Conservation (phyloP, 129 eudicot genomes). For the Artemisia argyi region DNA sequence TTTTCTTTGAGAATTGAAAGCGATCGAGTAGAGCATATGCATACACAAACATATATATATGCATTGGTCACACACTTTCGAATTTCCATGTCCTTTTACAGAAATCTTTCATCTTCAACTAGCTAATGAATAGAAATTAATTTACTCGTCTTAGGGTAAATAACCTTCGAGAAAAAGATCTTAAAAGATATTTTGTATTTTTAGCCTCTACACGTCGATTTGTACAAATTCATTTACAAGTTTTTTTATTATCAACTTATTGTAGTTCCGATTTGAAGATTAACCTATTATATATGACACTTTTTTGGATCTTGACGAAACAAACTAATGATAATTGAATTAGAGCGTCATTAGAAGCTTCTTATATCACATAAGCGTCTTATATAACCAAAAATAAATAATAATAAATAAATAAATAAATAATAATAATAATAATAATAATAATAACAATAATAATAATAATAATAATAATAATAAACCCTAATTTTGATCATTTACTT, state of each 20-base stretch:
- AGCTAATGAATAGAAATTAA: not conserved
- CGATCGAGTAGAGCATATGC: slow-evolving; percentile 25
- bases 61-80: slow-evolving; percentile 26
- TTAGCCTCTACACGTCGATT: not conserved
- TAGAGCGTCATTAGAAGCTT: slow-evolving; percentile 5
- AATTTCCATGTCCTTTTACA: slow-evolving; percentile 31
- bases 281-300: not conserved
- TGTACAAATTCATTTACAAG: not conserved
- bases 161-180: not conserved
- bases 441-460: too few relatives aligned
- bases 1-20: slow-evolving; percentile 23
- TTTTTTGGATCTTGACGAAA: not conserved
- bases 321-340: not conserved
- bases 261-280: not conserved
- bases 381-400: not conserved
- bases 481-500: not conserved
- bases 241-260: not conserved
- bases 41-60: slow-evolving; percentile 23
- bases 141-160: not conserved
- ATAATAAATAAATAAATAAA: too few relatives aligned
- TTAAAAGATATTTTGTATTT: not conserved
- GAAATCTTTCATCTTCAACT: slow-evolving; percentile 26
- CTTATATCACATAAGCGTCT: not conserved
- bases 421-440: too few relatives aligned
- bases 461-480: too few relatives aligned